Evolutionary conservation across 257 asterid species (phyloP).

Genomic region (Fraxinus americana): DNA sequence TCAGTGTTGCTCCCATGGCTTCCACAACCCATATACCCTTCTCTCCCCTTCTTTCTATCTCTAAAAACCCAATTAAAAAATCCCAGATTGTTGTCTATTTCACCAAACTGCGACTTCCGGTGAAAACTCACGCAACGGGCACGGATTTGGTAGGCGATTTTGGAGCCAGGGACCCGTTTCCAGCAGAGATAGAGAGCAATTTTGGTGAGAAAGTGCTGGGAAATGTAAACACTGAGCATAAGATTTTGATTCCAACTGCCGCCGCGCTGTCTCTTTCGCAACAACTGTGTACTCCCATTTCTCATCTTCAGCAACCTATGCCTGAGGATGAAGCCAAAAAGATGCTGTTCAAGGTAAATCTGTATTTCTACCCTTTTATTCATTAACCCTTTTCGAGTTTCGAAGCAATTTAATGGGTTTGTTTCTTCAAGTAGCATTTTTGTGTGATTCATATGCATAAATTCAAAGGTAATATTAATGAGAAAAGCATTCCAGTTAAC

Average conservation of each 20-base stretch:
- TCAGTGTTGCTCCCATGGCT: slow-evolving; percentile 44
- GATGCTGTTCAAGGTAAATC: slow-evolving; percentile 60
- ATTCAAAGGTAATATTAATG: too few relatives aligned
- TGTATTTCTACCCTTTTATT: too few relatives aligned
- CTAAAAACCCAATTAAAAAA: slow-evolving; percentile 23
- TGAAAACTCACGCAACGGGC: slow-evolving; percentile 37
- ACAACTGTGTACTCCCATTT: slow-evolving; percentile 43
- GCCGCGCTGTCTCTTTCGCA: slow-evolving; percentile 67
- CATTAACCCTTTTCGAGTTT: too few relatives aligned
- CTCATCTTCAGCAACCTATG: slow-evolving; percentile 50
- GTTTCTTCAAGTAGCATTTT: too few relatives aligned
- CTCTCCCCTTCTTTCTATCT: slow-evolving; percentile 41
- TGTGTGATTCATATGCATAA: too few relatives aligned
- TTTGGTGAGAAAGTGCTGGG: slow-evolving; percentile 73
- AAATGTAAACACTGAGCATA: slow-evolving; percentile 66
- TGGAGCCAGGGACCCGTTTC: slow-evolving; percentile 92
- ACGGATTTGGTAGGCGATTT: slow-evolving; percentile 70
- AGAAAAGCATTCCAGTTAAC: too few relatives aligned
- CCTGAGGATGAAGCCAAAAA: slow-evolving; percentile 52
- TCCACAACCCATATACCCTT: slow-evolving; percentile 40
- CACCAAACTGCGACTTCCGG: slow-evolving; percentile 14
- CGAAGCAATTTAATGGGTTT: too few relatives aligned
- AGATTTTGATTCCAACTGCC: slow-evolving; percentile 75
- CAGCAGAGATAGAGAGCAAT: slow-evolving; percentile 78
- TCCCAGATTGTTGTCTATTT: slow-evolving; percentile 13